These are phyloP conservation scores for Acidomyces sp. DNA, from an alignment of 495 filamentous ascomycete genomes.

Conservation along the genomic window DNA sequence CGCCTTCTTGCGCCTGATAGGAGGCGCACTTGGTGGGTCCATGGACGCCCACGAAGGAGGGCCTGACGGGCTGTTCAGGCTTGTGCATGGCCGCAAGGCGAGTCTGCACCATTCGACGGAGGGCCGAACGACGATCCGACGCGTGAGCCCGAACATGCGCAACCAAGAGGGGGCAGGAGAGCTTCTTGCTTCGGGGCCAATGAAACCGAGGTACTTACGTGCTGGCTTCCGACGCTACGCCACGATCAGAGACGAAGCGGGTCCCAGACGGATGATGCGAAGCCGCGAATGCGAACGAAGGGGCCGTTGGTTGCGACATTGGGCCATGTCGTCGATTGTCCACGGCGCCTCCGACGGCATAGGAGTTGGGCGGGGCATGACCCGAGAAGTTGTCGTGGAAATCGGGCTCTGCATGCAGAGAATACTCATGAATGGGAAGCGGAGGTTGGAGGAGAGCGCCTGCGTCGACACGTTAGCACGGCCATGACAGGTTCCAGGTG, in stretches of 20 bases:
- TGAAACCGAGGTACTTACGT: conserved; percentile 23
- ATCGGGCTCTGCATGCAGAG: conserved; percentile 25
- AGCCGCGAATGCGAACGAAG: conserved; percentile 9
- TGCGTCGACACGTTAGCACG: conserved; percentile 9
- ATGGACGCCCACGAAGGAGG: too few species aligned
- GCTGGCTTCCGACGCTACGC: conserved; percentile 21
- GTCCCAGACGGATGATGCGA: conserved; percentile 6
- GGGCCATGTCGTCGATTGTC: conserved; percentile 25
- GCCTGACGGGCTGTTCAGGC: too few species aligned
- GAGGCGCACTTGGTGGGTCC: background rate
- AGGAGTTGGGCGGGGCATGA: conserved; percentile 26
- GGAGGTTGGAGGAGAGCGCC: conserved; percentile 23
- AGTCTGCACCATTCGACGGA: too few species aligned
- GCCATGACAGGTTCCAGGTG: background rate
- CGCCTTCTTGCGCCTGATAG: background rate
- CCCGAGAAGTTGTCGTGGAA: conserved; percentile 24
- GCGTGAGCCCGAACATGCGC: conserved; percentile 23
- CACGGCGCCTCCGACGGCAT: conserved; percentile 17
- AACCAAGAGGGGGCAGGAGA: conserved; percentile 22
- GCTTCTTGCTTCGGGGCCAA: conserved; percentile 8
- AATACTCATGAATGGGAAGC: conserved; percentile 24
- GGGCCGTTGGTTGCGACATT: conserved; percentile 17
- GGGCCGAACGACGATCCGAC: conserved; percentile 21
- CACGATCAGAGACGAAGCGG: conserved; percentile 23
- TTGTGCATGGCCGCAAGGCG: too few species aligned